Base-by-base conservation (phyloP, 2,329 filamentous ascomycete genomes). In the Claviceps sp. region DNA sequence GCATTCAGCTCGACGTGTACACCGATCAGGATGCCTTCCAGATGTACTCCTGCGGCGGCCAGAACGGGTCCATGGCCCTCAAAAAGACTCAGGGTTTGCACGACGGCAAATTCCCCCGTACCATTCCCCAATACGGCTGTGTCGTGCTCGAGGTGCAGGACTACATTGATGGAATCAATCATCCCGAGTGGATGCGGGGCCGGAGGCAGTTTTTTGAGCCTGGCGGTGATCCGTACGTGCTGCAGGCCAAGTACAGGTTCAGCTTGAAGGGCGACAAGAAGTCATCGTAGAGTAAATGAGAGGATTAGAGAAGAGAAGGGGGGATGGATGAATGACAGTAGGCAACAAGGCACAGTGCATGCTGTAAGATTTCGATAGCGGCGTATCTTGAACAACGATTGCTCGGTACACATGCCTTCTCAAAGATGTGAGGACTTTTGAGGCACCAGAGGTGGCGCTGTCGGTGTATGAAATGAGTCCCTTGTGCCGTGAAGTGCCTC, bases 121-220 rank as follows among this genome's bases (percentile, higher is more conserved):
- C 77, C 7, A 84, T 89, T 26, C 76, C 80, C 52, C 65, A 90
- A 72, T 88, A 89, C 63, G 89, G 88, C 37, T 96, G 91, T 67
- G 63, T 95, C 26, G 91, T 95, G 48, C 78, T 96, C 67, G 91
- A 96, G 71, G 87, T 93, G 13, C 81, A 96, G 74, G 89, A 93
- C 66, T 96, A 82, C 80, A 95, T 96, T 62, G 90, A 95, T 64
- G 89, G 77, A 26, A 93, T 97, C 70, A 96, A 95, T 70, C 80
- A 94, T 60, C 90, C 90, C 0, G 80, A 89, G 67, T 96, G 91
- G 91, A 81, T 81, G 54, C 79, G 90, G 51, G 40, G 40, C 13
- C 45, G 40, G 48, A 81, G 76, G 68, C 80, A 84, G 62, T 70
- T 85, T 54, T 84, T 70, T 59, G 73, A 68, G 34, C 81, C 81